A percentile compares a stretch with the other conserved stretches of the same genome.
Evolutionary conservation across 768 basidiomycete species (phyloP).

Genomic region (Filobasidium wieringae): DNA sequence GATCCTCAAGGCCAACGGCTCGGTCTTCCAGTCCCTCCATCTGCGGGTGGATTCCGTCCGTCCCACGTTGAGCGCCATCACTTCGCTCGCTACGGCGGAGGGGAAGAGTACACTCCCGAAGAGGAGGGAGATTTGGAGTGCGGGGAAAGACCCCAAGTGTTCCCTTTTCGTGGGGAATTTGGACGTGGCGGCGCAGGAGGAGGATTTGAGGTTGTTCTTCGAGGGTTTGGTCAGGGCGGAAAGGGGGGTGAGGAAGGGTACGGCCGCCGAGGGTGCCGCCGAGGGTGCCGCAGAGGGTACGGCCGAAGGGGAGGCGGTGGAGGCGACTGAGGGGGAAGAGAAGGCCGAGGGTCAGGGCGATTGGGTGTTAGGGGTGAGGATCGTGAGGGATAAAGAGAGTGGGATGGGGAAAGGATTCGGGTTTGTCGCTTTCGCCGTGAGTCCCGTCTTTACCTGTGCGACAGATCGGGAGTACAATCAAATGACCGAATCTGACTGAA

Average conservation of each 20-base stretch:
- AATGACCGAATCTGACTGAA: neutral
- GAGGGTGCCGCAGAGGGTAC: too few relatives aligned
- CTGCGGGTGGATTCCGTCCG: constrained; percentile 66
- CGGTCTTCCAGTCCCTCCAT: constrained; percentile 60
- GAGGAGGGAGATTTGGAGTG: constrained; percentile 35
- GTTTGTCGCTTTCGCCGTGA: constrained; percentile 74
- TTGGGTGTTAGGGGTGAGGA: constrained; percentile 72
- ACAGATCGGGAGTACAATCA: neutral
- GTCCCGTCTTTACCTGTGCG: too few relatives aligned
- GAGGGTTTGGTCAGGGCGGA: constrained; percentile 63
- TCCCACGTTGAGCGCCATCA: constrained; percentile 26
- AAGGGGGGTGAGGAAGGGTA: constrained; percentile 45
- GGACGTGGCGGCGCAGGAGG: constrained; percentile 82
- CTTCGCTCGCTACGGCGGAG: constrained; percentile 24
- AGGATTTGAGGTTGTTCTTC: constrained; percentile 75
- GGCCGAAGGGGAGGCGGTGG: constrained; percentile 12
- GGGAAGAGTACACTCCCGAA: constrained; percentile 26
- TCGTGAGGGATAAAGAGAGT: constrained; percentile 78
- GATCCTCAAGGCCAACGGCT: constrained; percentile 55
- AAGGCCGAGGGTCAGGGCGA: constrained; percentile 11
- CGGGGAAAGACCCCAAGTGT: constrained; percentile 55
- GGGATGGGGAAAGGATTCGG: constrained; percentile 93
- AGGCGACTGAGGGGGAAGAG: constrained; percentile 6
- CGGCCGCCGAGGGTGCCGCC: too few relatives aligned
- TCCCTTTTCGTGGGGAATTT: constrained; percentile 86